Conservation (phyloP, 495 filamentous ascomycete species). For the Lineolata rhizophorae region DNA sequence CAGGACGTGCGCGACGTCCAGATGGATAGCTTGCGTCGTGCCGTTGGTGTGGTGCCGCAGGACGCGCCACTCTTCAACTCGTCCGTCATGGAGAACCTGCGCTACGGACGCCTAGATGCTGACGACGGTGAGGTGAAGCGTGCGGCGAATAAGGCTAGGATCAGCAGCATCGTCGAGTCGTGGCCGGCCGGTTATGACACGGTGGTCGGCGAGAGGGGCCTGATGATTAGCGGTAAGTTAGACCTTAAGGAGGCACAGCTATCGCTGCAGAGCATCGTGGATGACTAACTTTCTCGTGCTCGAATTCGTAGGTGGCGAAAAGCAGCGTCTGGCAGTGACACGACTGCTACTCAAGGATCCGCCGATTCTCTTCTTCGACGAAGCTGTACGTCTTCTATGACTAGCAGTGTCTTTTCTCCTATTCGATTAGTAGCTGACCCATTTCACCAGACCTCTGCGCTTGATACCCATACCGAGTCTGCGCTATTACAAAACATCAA, state of each 20-base stretch:
- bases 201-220: conserved; percentile 81
- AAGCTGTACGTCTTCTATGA: conserved; percentile 65
- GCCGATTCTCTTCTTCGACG: conserved; percentile 85
- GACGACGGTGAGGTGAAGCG: conserved; percentile 46
- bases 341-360: conserved; percentile 81
- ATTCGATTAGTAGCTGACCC: conserved; percentile 3
- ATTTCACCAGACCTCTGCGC: conserved; percentile 65
- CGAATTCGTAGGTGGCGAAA: conserved; percentile 57
- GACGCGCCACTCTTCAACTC: conserved; percentile 95
- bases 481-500: conserved; percentile 84
- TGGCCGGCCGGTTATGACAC: conserved; percentile 79
- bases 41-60: conserved; percentile 91
- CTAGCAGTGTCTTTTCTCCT: background rate
- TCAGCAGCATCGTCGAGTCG: conserved; percentile 56
- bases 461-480: conserved; percentile 93
- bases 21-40: conserved; percentile 57
- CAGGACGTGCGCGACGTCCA: conserved; percentile 76
- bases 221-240: conserved; percentile 67
- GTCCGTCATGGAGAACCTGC: conserved; percentile 85
- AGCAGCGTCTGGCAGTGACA: conserved; percentile 78
- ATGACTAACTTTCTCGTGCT: conserved; percentile 1
- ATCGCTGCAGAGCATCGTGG: background rate
- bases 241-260: background rate
- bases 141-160: conserved; percentile 59
- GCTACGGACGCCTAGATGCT: conserved; percentile 74